Percentiles rank a stretch among this genome's conserved stretches.
These are phyloP conservation scores for Alternaria conjuncta DNA, from an alignment of 2,329 filamentous ascomycete species.

Conservation along the genomic window DNA sequence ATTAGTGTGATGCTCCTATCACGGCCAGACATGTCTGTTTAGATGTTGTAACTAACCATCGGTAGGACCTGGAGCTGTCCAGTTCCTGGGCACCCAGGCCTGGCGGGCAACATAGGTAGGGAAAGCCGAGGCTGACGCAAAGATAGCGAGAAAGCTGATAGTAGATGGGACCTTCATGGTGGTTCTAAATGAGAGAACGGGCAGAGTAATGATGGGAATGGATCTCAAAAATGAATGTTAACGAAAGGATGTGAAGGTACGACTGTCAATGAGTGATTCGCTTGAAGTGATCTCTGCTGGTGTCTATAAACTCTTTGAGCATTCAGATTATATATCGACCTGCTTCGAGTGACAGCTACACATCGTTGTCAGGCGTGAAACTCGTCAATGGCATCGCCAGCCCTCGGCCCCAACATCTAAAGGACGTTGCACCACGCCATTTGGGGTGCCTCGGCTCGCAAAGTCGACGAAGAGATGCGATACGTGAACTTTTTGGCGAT, in stretches of 20 bases:
- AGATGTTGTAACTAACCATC: constrained; percentile 1
- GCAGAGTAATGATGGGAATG: background rate
- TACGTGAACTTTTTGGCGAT: background rate
- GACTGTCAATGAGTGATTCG: background rate
- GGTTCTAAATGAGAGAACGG: background rate
- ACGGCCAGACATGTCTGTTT: background rate
- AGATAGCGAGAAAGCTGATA: background rate
- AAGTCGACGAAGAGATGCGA: constrained; percentile 1
- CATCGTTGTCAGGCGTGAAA: background rate
- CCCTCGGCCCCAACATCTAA: background rate
- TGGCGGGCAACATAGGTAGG: constrained; percentile 7
- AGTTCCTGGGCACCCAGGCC: constrained; percentile 5
- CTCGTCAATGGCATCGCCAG: background rate
- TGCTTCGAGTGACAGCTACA: background rate
- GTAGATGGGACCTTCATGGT: background rate
- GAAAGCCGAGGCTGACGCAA: constrained; percentile 4
- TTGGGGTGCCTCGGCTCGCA: background rate
- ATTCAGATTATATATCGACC: background rate
- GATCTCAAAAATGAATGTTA: background rate
- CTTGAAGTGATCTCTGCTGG: background rate
- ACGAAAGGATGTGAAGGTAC: background rate
- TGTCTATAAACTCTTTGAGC: background rate
- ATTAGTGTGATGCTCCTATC: background rate
- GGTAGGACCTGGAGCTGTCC: constrained; percentile 7
- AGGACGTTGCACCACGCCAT: background rate